Percentiles rank a stretch among this genome's conserved stretches.
These are phyloP conservation scores for Cladorrhinum sp. DNA, from an alignment of 2,329 filamentous ascomycete species.

Conservation along the genomic window DNA sequence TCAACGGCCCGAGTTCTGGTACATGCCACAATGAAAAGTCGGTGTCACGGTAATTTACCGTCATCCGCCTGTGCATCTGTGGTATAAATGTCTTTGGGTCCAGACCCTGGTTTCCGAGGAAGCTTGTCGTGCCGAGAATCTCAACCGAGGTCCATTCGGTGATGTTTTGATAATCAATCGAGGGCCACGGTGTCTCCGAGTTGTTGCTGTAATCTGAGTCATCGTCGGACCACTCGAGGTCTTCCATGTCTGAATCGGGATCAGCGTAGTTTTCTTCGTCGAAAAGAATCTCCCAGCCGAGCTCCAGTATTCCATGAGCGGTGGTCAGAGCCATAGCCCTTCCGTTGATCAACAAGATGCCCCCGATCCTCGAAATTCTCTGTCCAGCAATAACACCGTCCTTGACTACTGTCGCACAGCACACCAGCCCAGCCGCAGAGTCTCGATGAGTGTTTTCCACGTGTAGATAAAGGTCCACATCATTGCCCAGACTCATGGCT, in stretches of 20 bases:
- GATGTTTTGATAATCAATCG: too few species aligned
- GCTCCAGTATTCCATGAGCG: neutral
- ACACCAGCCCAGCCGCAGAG: neutral
- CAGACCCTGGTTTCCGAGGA: neutral
- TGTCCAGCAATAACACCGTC: neutral
- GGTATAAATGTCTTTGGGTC: neutral
- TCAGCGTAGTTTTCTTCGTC: neutral
- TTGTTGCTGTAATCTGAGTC: neutral
- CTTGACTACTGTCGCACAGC: neutral
- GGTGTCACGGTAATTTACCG: neutral
- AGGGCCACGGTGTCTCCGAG: too few species aligned
- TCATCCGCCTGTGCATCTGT: neutral
- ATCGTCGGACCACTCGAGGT: neutral
- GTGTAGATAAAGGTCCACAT: neutral
- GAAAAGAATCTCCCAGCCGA: neutral
- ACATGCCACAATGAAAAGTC: neutral
- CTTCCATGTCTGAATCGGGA: neutral
- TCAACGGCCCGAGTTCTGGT: neutral
- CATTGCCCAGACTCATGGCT: neutral
- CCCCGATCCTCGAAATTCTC: neutral
- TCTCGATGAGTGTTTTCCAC: neutral
- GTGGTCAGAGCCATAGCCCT: neutral
- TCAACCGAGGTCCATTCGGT: too few species aligned
- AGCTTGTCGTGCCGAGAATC: neutral
- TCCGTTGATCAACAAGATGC: neutral